Conservation (phyloP, 2,329 filamentous ascomycete genomes). For the Cladosporium sp. region DNA sequence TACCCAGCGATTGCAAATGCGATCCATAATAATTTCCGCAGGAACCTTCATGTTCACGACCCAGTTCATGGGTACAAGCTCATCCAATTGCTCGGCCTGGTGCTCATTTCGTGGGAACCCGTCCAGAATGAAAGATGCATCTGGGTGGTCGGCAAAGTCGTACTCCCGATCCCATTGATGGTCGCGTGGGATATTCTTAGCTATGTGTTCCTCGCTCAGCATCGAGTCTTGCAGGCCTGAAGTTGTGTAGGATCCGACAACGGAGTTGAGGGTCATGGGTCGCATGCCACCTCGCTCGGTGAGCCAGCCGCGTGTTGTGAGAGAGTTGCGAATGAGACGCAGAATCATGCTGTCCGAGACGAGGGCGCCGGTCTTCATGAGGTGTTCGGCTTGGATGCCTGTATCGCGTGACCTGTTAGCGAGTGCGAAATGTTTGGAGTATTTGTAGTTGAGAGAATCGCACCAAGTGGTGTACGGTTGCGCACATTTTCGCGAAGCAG, state of each 20-base stretch:
- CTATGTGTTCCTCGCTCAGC: constrained; percentile 35
- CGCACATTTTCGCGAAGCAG: constrained; percentile 90
- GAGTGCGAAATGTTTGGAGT: neutral
- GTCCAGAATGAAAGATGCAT: constrained; percentile 89
- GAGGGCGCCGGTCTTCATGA: constrained; percentile 84
- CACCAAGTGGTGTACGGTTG: constrained; percentile 79
- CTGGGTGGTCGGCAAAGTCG: constrained; percentile 60
- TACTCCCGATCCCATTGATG: constrained; percentile 32
- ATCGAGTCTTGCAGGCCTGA: constrained; percentile 7
- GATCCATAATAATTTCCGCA: constrained; percentile 76
- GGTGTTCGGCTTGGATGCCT: constrained; percentile 87
- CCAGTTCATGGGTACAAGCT: constrained; percentile 87
- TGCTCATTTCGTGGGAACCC: constrained; percentile 85
- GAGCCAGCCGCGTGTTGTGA: constrained; percentile 82
- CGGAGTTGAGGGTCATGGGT: constrained; percentile 42
- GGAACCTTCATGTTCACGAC: constrained; percentile 85
- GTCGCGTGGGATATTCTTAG: constrained; percentile 33
- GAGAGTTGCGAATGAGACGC: constrained; percentile 84
- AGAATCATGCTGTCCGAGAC: constrained; percentile 90
- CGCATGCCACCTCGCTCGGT: constrained; percentile 36
- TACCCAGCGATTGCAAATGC: constrained; percentile 89
- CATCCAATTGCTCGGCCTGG: constrained; percentile 75
- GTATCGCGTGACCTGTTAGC: constrained; percentile 12
- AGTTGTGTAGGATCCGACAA: constrained; percentile 22
- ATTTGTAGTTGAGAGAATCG: neutral